These are phyloP conservation scores for Botrytis fragariae DNA, from an alignment of 2,329 filamentous ascomycete genomes.

Conservation along the genomic window DNA sequence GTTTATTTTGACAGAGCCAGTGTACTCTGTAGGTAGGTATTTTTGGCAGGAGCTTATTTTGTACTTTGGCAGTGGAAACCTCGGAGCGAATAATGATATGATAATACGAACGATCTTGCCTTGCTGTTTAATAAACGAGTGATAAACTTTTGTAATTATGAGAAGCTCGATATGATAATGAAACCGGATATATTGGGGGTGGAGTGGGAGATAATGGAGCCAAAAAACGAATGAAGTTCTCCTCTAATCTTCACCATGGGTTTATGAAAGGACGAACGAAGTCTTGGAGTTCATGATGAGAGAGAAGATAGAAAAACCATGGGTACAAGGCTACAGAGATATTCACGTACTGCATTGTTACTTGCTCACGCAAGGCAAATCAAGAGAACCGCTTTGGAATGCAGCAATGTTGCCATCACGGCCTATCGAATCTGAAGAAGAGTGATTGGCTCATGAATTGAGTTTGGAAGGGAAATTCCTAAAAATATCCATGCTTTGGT, in stretches of 20 bases:
- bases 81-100: background rate
- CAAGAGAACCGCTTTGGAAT: background rate
- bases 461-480: background rate
- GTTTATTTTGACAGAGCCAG: background rate
- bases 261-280: background rate
- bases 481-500: background rate
- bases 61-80: background rate
- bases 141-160: background rate
- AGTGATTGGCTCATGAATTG: background rate
- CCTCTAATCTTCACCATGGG: background rate
- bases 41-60: background rate
- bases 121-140: conserved; percentile 3
- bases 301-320: background rate
- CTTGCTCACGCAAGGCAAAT: background rate
- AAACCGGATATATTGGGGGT: background rate
- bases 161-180: background rate
- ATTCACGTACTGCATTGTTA: background rate
- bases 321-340: background rate
- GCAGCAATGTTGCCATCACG: background rate
- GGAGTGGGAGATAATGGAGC: background rate
- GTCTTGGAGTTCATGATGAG: background rate
- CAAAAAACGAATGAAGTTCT: conserved; percentile 5
- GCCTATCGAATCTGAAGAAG: background rate
- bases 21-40: background rate
- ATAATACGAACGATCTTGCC: background rate